These are phyloP conservation scores for Saturnispora kantuleensis DNA, from an alignment of 805 yeast genomes.

Conservation along the genomic window DNA sequence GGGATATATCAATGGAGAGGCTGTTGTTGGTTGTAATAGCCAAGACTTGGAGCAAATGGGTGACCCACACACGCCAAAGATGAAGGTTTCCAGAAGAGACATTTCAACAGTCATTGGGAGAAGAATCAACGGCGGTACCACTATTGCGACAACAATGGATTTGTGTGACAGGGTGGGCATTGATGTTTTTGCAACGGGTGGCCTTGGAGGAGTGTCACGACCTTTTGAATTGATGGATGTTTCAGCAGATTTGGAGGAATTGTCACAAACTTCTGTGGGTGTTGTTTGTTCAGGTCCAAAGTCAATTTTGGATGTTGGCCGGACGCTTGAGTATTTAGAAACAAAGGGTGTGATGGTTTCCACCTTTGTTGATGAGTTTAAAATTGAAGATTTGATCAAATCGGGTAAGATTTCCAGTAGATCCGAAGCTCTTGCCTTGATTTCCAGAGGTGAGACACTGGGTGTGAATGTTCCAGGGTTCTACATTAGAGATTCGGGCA, in stretches of 20 bases:
- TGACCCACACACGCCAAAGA: slow-evolving; percentile 24
- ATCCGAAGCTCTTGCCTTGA: not conserved
- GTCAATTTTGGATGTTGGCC: slow-evolving; percentile 67
- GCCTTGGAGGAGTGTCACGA: slow-evolving; percentile 85
- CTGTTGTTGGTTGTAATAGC: slow-evolving; percentile 53
- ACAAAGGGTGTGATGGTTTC: slow-evolving; percentile 86
- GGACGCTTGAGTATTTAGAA: slow-evolving; percentile 79
- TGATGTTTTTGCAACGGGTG: slow-evolving; percentile 85
- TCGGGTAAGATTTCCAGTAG: not conserved
- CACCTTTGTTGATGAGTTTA: slow-evolving; percentile 32
- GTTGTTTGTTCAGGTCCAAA: slow-evolving; percentile 94
- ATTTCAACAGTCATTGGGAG: slow-evolving; percentile 61
- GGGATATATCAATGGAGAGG: slow-evolving; percentile 64
- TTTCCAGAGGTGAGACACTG: slow-evolving; percentile 5
- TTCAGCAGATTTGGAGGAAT: slow-evolving; percentile 80
- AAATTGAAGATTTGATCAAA: slow-evolving; percentile 5
- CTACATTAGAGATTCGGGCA: slow-evolving; percentile 68
- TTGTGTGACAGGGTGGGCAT: slow-evolving; percentile 68
- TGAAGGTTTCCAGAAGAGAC: slow-evolving; percentile 74
- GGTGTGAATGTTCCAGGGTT: slow-evolving; percentile 59
- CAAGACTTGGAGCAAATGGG: slow-evolving; percentile 45
- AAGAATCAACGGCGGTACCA: slow-evolving; percentile 71
- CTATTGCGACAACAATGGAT: slow-evolving; percentile 84
- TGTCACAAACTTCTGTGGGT: slow-evolving; percentile 72
- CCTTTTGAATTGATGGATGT: slow-evolving; percentile 70